Evolutionary conservation across 345 rosid genomes (phyloP), one percentile per base, ranked within the genome.

Genomic region (Salix koriyanagi): DNA sequence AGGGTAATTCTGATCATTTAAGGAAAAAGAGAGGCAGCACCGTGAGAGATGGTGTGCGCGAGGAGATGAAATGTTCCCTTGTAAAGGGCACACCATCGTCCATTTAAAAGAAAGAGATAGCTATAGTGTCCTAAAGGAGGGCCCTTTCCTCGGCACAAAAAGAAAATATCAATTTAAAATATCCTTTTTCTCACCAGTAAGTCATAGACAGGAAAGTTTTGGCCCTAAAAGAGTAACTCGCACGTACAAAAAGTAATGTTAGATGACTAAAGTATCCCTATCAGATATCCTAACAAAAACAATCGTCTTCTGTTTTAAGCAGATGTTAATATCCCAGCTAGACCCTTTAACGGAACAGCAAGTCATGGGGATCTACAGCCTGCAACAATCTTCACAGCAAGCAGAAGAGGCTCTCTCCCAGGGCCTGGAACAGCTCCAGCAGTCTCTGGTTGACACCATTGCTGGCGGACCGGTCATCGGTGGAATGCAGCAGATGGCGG

Each of bases 341-440:
- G 98, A 93, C 83, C 89, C 91, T 15, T 84, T 96, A 75, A 96
- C 97, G 66, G 97, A 96, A 71, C 99, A 93, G 77, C 99, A 96
- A 79, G 76, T 92, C 34, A 88, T 93, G 94, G 99, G 98, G 54
- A 91, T 96, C 15, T 96, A 85, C 85, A 89, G 91, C 82, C 90
- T 96, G 64, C 99, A 92, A 83, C 97, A 93, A 48, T 93, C 99
- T 2, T 89, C 98, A 28, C 96, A 92, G 69, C 96, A 93, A 79
- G 98, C 99, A 19, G 99, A 96, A 80, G 99, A 93, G 65, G 99
- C 99, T 25, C 91, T 96, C 67, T 85, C 88, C 15, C 99, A 93
- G 77, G 99, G 98, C 75, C 85, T 87, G 1, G 98, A 96, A 4
- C 98, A 92, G 84, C 94, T 96, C 62, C 98, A 96, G 18, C 98